phyloP scores from a whole-genome alignment of 208 protist genomes.

The Trypanosoma scelopori region DNA sequence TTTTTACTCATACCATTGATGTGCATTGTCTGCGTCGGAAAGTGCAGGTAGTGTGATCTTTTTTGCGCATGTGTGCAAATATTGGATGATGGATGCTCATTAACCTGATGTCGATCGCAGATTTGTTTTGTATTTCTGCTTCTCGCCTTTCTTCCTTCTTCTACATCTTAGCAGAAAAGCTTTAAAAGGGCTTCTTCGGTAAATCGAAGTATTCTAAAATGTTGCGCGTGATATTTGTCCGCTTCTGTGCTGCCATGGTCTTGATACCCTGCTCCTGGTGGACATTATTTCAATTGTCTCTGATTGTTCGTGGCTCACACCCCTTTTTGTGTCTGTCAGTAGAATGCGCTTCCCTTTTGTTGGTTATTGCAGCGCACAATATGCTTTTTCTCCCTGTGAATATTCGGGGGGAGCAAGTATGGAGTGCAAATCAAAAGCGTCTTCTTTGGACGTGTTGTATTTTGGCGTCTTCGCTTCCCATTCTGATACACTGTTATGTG shows the following conservation, averaged over 20 bases:
- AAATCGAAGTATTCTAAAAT: too few relatives aligned
- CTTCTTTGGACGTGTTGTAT: not conserved
- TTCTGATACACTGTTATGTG: constrained; percentile 24
- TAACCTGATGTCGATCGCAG: too few relatives aligned
- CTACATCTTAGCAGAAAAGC: too few relatives aligned
- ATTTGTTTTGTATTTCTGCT: not conserved
- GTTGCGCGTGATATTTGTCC: not conserved
- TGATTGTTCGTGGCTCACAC: not conserved
- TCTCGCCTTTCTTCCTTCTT: not conserved
- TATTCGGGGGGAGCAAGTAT: not conserved
- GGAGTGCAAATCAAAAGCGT: not conserved
- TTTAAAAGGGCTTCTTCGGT: too few relatives aligned
- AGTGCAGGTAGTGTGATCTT: too few relatives aligned
- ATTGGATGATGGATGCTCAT: too few relatives aligned
- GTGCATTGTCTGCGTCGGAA: too few relatives aligned
- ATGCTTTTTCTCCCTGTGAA: constrained; percentile 7
- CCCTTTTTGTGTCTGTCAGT: not conserved
- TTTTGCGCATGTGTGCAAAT: too few relatives aligned
- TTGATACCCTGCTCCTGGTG: constrained; percentile 17
- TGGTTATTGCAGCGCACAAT: constrained; percentile 13
- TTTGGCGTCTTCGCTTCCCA: not conserved
- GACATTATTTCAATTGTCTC: constrained; percentile 10
- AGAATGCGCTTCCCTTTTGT: constrained; percentile 11
- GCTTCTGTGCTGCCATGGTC: not conserved
- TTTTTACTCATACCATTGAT: too few relatives aligned